These are phyloP conservation scores for Aspergillus sp. DNA, from an alignment of 2,329 filamentous ascomycete genomes.

Conservation along the genomic window DNA sequence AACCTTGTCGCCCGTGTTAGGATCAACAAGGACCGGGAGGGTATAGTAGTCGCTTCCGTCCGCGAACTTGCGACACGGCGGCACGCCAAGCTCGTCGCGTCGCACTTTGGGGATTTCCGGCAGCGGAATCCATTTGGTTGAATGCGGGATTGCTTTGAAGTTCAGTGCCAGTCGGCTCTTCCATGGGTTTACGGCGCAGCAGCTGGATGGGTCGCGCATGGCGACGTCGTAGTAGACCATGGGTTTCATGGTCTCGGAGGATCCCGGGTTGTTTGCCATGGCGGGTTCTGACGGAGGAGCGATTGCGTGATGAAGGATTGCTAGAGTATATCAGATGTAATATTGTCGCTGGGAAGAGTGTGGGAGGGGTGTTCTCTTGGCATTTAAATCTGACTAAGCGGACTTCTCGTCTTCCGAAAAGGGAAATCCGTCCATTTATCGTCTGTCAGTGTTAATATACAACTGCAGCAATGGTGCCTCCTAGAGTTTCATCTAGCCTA, in stretches of 20 bases:
- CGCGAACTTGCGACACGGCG: constrained; percentile 54
- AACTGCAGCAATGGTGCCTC: too few relatives aligned
- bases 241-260: constrained; percentile 6
- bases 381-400: too few relatives aligned
- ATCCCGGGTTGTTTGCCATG: too few relatives aligned
- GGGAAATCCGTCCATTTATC: too few relatives aligned
- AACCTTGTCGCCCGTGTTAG: constrained; percentile 40
- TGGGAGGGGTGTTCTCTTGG: too few relatives aligned
- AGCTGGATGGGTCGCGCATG: constrained; percentile 30
- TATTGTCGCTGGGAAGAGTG: too few relatives aligned
- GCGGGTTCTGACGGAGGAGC: too few relatives aligned
- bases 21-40: constrained; percentile 57
- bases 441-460: too few relatives aligned
- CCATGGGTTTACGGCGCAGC: constrained; percentile 51
- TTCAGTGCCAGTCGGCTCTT: constrained; percentile 53
- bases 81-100: constrained; percentile 45
- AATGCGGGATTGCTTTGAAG: constrained; percentile 50
- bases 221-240: constrained; percentile 52
- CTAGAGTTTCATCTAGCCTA: too few relatives aligned
- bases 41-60: constrained; percentile 62
- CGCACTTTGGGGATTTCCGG: constrained; percentile 52
- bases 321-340: too few relatives aligned
- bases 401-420: too few relatives aligned
- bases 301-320: too few relatives aligned
- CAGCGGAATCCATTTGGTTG: constrained; percentile 55